Base-by-base conservation (phyloP, 2,329 filamentous ascomycete genomes). In the Trichophyton benhamiae region DNA sequence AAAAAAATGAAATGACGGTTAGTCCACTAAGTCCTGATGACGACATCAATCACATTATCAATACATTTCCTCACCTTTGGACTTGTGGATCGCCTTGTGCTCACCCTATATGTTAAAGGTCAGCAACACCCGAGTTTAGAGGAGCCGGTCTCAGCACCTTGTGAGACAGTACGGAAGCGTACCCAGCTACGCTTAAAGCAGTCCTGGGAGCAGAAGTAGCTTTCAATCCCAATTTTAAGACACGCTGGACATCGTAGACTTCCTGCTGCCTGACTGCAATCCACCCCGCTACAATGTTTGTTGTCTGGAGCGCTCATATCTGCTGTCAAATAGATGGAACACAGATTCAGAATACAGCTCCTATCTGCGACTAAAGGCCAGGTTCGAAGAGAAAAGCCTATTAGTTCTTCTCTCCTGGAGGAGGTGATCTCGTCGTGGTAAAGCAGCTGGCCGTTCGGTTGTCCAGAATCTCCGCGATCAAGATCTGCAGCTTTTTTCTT, bases 121-220 rank as follows among this genome's bases (percentile, higher is more conserved):
- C 55, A 64, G 60, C 46, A 33, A 6, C 44, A 58, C 13, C 3
- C 36, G 48, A 38, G 13, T 22, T 27, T 15, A 59, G 22, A 25
- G n/a, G 15, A 59, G 59, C 22, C 49, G 49, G 49, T 53, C 49
- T 53, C 49, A 53, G 49, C 49, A 53, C 49, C 49, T 53, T 53
- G 63, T 60, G 65, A 66, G 68, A 66, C 57, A 33, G 66, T 62
- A 66, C 64, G 68, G 69, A 68, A 68, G 65, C 68, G 69, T 85
- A 97, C 94, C 94, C 94, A 99, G 80, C 91, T 99, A 75, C 86
- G 87, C 82, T 96, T 97, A 79, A 99, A 99, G 80, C 94, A 99
- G 69, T 97, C 94, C 75, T 99, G 94, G 30, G 91, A 91, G 79
- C 94, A 99, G 78, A 97, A 99, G 77, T 86, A 96, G 78, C 90